Conservation (phyloP, 495 filamentous ascomycete genomes). For the Penicillium diatomitis region DNA sequence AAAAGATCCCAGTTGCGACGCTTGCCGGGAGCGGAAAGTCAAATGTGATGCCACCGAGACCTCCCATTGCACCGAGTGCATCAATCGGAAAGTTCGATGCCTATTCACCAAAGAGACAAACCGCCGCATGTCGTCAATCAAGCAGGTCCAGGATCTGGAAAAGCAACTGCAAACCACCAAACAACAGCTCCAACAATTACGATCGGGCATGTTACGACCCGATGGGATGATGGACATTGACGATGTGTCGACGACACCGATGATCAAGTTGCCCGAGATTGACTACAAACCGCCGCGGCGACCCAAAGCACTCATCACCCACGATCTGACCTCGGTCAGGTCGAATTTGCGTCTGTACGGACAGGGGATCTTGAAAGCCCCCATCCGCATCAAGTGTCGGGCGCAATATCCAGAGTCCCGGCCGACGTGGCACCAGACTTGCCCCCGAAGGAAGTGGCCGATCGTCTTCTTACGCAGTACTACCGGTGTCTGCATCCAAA, state of each 20-base stretch:
- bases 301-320: constrained; percentile 47
- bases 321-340: constrained; percentile 63
- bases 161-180: constrained; percentile 73
- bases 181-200: constrained; percentile 62
- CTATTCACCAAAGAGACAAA: constrained; percentile 99
- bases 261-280: constrained; percentile 63
- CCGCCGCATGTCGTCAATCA: constrained; percentile 96
- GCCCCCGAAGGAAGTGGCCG: constrained; percentile 61
- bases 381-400: constrained; percentile 55
- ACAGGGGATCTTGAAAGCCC: constrained; percentile 73
- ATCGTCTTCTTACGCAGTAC: constrained; percentile 69
- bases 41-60: constrained; percentile 99
- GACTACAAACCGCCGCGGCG: constrained; percentile 53
- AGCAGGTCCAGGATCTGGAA: constrained; percentile 96
- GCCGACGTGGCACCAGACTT: constrained; percentile 52
- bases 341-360: constrained; percentile 65
- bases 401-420: constrained; percentile 40
- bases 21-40: constrained; percentile 94
- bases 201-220: constrained; percentile 37
- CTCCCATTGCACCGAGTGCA: constrained; percentile 91
- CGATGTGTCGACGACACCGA: constrained; percentile 43
- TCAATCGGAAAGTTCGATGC: constrained; percentile 88
- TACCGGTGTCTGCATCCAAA: constrained; percentile 66
- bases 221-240: constrained; percentile 53
- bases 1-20: constrained; percentile 97